These are phyloP conservation scores for Silene vulgaris DNA, from an alignment of 179 eudicot genomes.

Conservation along the genomic window DNA sequence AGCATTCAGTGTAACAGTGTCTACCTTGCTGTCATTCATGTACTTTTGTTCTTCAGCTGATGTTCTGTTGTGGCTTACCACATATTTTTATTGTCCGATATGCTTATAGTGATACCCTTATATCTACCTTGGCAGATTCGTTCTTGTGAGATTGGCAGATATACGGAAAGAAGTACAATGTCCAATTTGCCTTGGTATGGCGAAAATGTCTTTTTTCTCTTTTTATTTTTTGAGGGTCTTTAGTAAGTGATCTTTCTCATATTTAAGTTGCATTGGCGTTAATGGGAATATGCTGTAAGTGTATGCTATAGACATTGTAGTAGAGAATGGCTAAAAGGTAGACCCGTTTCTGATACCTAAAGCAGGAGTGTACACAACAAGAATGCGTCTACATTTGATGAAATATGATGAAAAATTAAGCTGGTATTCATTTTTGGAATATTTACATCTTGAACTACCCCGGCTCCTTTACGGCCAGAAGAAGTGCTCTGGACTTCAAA, in stretches of 20 bases:
- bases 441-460: background rate
- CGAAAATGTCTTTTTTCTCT: conserved; percentile 7
- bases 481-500: no score
- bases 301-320: conserved; percentile 9
- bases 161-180: conserved; percentile 88
- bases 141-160: conserved; percentile 54
- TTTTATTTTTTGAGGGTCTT: background rate
- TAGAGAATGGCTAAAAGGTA: conserved; percentile 8
- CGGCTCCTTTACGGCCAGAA: background rate
- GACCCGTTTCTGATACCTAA: background rate
- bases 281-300: background rate
- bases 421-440: background rate
- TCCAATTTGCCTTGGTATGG: conserved; percentile 78
- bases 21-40: background rate
- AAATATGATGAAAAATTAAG: background rate
- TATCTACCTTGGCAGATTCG: conserved; percentile 40
- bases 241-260: background rate
- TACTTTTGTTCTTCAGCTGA: conserved; percentile 3
- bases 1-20: background rate
- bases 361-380: background rate
- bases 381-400: background rate
- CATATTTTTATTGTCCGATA: background rate
- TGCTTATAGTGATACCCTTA: conserved; percentile 20
- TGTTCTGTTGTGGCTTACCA: conserved; percentile 9
- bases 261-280: background rate